Conservation (phyloP, 208 protist genomes). For the Leptomonas pyrrhocoris region DNA sequence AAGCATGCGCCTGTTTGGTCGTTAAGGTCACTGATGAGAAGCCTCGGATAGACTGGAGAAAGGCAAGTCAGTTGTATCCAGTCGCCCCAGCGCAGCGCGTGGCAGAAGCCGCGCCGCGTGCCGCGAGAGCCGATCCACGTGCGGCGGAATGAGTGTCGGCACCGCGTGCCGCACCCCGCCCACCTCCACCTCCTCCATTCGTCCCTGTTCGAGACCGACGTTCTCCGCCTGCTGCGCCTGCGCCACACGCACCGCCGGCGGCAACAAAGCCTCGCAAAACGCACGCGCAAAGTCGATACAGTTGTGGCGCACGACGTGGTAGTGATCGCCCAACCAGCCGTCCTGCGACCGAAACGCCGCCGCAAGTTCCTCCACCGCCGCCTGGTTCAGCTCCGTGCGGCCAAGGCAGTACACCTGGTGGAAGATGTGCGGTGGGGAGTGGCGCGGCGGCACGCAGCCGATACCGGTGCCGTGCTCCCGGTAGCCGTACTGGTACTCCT, state of each 20-base stretch:
- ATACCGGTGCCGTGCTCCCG: conserved; percentile 45
- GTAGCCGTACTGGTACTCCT: conserved; percentile 55
- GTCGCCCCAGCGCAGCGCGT: neutral
- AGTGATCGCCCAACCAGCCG: conserved; percentile 44
- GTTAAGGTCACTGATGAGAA: neutral
- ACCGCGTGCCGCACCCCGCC: conserved; percentile 13
- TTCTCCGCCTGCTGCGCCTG: conserved; percentile 11
- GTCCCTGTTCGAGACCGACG: conserved; percentile 10
- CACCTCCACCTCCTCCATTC: conserved; percentile 31
- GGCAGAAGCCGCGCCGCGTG: conserved; percentile 30
- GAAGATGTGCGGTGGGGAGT: conserved; percentile 59
- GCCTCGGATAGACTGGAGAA: conserved; percentile 8
- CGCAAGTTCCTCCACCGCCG: conserved; percentile 35
- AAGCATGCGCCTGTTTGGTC: too few relatives aligned
- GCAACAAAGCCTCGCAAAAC: conserved; percentile 45
- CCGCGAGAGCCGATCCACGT: conserved; percentile 42
- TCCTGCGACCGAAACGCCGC: conserved; percentile 22
- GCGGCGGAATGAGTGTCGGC: conserved; percentile 41
- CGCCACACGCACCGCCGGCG: conserved; percentile 28
- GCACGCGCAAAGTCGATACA: conserved; percentile 68
- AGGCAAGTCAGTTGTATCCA: conserved; percentile 7
- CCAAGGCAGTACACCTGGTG: conserved; percentile 60
- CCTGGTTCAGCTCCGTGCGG: conserved; percentile 30
- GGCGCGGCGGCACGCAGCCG: conserved; percentile 31
- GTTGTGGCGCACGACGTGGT: conserved; percentile 69